phyloP scores from a whole-genome alignment of 2,329 filamentous ascomycete genomes.

The Cladosporium sp. region DNA sequence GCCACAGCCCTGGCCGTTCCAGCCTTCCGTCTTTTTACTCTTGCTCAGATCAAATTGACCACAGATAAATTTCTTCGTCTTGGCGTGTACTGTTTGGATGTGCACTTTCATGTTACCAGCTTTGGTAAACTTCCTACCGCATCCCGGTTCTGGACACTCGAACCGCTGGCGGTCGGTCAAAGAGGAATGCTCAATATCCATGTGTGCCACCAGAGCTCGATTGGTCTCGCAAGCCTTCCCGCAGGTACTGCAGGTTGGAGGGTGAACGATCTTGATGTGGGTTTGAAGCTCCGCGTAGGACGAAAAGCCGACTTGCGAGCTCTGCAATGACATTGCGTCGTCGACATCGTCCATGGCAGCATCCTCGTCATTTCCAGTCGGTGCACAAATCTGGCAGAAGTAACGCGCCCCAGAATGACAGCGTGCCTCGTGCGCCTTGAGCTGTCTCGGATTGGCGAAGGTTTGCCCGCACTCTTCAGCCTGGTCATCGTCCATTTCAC shows the following conservation, averaged over 20 bases:
- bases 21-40: constrained; percentile 54
- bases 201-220: constrained; percentile 67
- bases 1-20: constrained; percentile 66
- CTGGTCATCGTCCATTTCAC: constrained; percentile 38
- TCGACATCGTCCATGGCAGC: constrained; percentile 21
- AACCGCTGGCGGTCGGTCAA: constrained; percentile 47
- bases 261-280: constrained; percentile 71
- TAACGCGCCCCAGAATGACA: constrained; percentile 67
- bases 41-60: constrained; percentile 63
- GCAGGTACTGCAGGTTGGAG: constrained; percentile 70
- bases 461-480: constrained; percentile 56
- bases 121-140: constrained; percentile 74
- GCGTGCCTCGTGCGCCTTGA: constrained; percentile 67
- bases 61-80: constrained; percentile 71
- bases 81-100: constrained; percentile 71
- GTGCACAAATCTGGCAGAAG: constrained; percentile 71
- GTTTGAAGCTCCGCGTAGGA: constrained; percentile 67
- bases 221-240: constrained; percentile 62
- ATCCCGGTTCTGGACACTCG: constrained; percentile 63
- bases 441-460: constrained; percentile 68
- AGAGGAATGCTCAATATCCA: constrained; percentile 66
- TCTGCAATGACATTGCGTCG: constrained; percentile 31
- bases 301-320: constrained; percentile 50
- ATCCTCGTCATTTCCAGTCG: constrained; percentile 18
- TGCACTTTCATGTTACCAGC: constrained; percentile 80